Percentiles rank a stretch among this genome's conserved stretches.
These are phyloP conservation scores for Ophiosphaerella herpotricha DNA, from an alignment of 2,329 filamentous ascomycete species.

Conservation along the genomic window DNA sequence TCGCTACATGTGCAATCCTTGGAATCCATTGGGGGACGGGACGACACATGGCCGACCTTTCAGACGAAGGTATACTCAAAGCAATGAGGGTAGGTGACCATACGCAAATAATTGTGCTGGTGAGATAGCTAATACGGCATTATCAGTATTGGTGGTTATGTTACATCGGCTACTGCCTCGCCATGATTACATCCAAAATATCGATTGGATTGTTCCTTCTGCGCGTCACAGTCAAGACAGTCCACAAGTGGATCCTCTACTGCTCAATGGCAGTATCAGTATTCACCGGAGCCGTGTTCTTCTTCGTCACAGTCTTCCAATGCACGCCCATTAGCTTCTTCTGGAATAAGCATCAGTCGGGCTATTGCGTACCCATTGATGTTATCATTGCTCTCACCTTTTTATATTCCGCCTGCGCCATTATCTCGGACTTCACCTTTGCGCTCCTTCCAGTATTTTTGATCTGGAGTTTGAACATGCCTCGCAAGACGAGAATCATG, in stretches of 20 bases:
- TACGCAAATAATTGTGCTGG: neutral
- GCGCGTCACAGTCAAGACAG: slow-evolving; percentile 33
- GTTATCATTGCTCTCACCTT: slow-evolving; percentile 52
- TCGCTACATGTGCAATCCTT: slow-evolving; percentile 35
- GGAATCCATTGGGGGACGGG: slow-evolving; percentile 41
- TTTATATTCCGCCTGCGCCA: slow-evolving; percentile 53
- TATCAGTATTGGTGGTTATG: slow-evolving; percentile 44
- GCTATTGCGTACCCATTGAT: slow-evolving; percentile 49
- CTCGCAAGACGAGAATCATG: slow-evolving; percentile 51
- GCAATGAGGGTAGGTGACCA: slow-evolving; percentile 33
- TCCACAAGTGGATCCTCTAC: slow-evolving; percentile 45
- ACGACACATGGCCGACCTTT: slow-evolving; percentile 33
- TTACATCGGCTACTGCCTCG: slow-evolving; percentile 38
- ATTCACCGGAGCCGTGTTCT: slow-evolving; percentile 47
- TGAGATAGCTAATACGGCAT: neutral
- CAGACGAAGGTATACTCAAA: slow-evolving; percentile 25
- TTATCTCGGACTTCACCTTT: slow-evolving; percentile 55
- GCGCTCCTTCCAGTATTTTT: slow-evolving; percentile 57
- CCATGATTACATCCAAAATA: slow-evolving; percentile 40
- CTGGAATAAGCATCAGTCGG: slow-evolving; percentile 51
- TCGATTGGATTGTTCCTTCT: slow-evolving; percentile 44
- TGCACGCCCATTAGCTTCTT: slow-evolving; percentile 57
- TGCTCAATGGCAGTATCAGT: slow-evolving; percentile 41
- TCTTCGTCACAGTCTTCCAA: slow-evolving; percentile 57
- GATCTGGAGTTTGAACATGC: slow-evolving; percentile 58